phyloP scores from a whole-genome alignment of 2,329 filamentous ascomycete genomes.

The Ophiocordyceps unilateralis region DNA sequence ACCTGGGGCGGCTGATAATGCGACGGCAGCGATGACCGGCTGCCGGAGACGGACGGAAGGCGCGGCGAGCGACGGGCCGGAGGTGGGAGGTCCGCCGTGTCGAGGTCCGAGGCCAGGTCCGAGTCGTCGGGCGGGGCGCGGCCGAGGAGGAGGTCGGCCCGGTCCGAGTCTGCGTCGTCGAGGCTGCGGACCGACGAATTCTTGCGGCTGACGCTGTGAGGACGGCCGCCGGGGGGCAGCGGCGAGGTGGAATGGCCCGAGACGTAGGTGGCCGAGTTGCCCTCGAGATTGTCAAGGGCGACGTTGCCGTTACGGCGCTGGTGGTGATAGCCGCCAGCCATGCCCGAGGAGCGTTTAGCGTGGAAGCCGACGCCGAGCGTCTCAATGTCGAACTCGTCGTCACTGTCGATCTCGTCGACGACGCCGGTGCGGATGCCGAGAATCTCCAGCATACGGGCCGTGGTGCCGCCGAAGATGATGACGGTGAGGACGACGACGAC shows the following conservation, averaged over 20 bases:
- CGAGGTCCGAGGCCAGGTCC: constrained; percentile 46
- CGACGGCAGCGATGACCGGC: constrained; percentile 26
- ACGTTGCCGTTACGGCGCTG: constrained; percentile 50
- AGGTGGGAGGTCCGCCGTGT: constrained; percentile 48
- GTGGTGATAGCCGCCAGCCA: constrained; percentile 60
- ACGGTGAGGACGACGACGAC: constrained; percentile 95
- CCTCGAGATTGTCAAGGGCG: constrained; percentile 33
- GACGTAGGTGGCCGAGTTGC: constrained; percentile 26
- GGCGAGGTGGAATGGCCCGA: constrained; percentile 36
- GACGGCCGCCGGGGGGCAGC: constrained; percentile 16
- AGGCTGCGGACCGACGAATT: constrained; percentile 21
- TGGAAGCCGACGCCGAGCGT: constrained; percentile 54
- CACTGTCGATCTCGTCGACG: constrained; percentile 90
- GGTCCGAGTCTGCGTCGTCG: constrained; percentile 28
- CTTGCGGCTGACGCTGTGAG: constrained; percentile 35
- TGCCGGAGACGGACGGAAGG: constrained; percentile 31
- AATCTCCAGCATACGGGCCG: constrained; percentile 93
- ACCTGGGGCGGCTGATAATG: constrained; percentile 9
- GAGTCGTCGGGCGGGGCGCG: constrained; percentile 31
- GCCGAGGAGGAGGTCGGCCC: constrained; percentile 36
- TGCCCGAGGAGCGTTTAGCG: constrained; percentile 48
- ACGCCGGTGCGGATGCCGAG: constrained; percentile 92
- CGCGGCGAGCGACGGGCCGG: constrained; percentile 31
- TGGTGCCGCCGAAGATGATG: constrained; percentile 97
- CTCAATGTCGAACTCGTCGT: constrained; percentile 98